Evolutionary conservation across 257 asterid genomes (phyloP).

Genomic region (Henckelia pumila): DNA sequence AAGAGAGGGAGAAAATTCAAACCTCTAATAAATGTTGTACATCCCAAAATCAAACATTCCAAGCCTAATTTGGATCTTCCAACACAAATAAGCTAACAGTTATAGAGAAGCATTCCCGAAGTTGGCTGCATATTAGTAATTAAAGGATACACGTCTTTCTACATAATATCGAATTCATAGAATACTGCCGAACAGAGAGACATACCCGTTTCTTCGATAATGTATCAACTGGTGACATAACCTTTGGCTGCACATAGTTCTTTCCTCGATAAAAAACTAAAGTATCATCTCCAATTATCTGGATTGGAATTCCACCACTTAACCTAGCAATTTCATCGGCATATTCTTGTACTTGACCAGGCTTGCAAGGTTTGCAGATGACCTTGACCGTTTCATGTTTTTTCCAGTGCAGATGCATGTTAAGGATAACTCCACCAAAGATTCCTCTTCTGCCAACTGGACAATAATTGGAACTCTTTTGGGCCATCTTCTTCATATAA

Average conservation of each 20-base stretch:
- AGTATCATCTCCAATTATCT: slow-evolving; percentile 69
- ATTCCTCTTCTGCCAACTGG: slow-evolving; percentile 93
- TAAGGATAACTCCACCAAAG: slow-evolving; percentile 94
- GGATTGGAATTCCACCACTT: slow-evolving; percentile 88
- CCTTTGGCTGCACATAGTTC: slow-evolving; percentile 82
- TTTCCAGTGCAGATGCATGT: slow-evolving; percentile 98
- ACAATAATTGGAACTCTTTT: slow-evolving; percentile 83
- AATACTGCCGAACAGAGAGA: slow-evolving; percentile 1
- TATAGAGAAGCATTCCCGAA: no score
- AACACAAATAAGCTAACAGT: no score
- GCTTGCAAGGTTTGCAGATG: slow-evolving; percentile 82
- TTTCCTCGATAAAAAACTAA: slow-evolving; percentile 82
- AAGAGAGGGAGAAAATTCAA: no score
- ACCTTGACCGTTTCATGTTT: slow-evolving; percentile 95
- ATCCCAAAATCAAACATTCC: no score
- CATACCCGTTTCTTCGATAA: slow-evolving; percentile 78
- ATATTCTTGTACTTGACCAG: slow-evolving; percentile 74
- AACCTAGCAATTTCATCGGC: slow-evolving; percentile 77
- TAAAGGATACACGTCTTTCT: background rate
- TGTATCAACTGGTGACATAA: slow-evolving; percentile 93
- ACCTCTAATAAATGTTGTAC: no score
- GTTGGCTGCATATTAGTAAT: background rate
- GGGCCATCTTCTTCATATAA: slow-evolving; percentile 89
- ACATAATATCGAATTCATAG: background rate
- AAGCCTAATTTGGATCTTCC: no score